Percentiles rank a stretch among this genome's conserved stretches.
Evolutionary conservation across 2,329 filamentous ascomycete genomes (phyloP).

Genomic region (Fusarium albosuccineum): DNA sequence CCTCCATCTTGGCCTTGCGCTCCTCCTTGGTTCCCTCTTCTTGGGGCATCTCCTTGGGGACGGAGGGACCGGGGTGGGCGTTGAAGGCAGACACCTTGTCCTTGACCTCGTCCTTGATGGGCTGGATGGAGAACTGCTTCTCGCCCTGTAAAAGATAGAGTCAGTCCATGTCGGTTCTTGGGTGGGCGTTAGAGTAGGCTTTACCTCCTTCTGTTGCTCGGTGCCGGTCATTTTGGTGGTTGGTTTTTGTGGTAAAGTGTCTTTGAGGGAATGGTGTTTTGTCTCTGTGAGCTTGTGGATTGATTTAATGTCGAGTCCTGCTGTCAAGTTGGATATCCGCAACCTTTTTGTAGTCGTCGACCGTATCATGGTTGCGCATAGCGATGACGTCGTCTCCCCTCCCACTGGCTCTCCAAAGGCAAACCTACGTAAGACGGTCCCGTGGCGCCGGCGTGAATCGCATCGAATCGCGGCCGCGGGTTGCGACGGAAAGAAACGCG

Average conservation of each 20-base stretch:
- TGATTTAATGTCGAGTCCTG: constrained; percentile 14
- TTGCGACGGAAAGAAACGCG: constrained; percentile 32
- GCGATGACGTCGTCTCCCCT: constrained; percentile 46
- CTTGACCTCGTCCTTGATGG: constrained; percentile 58
- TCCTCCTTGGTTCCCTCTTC: constrained; percentile 77
- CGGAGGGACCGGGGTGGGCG: constrained; percentile 70
- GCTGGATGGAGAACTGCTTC: constrained; percentile 61
- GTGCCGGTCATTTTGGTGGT: constrained; percentile 47
- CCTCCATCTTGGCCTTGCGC: constrained; percentile 72
- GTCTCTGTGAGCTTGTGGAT: constrained; percentile 8
- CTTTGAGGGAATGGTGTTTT: constrained; percentile 13
- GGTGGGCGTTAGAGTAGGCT: constrained; percentile 6
- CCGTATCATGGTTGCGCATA: constrained; percentile 21
- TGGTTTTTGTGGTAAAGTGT: constrained; percentile 15
- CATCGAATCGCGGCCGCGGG: constrained; percentile 8
- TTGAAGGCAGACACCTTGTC: constrained; percentile 64
- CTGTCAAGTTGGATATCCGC: constrained; percentile 15
- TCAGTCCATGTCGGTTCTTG: constrained; percentile 14
- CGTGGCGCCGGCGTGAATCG: constrained; percentile 31
- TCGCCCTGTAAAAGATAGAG: constrained; percentile 50
- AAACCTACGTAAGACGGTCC: constrained; percentile 37
- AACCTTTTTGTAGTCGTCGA: constrained; percentile 43
- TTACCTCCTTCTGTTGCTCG: constrained; percentile 50
- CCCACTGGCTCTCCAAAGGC: constrained; percentile 10
- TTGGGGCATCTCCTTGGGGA: constrained; percentile 65